Conservation (phyloP, 768 basidiomycete species). For the Lentinula detonsa region DNA sequence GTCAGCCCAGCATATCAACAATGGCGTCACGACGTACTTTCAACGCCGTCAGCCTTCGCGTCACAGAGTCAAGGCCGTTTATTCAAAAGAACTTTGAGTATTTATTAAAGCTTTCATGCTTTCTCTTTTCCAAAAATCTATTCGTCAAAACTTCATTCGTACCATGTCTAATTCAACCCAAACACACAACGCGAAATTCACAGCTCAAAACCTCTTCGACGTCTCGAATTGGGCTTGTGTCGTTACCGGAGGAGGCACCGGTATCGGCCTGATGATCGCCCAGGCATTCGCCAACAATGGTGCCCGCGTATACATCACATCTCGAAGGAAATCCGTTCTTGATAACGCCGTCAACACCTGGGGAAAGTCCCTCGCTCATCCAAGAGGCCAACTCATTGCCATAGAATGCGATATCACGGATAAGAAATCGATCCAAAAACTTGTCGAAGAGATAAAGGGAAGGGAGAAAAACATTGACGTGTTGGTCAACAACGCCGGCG, state of each 20-base stretch:
- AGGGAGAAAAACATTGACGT: background rate
- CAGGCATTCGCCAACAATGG: conserved; percentile 35
- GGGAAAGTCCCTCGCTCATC: background rate
- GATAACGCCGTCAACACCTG: conserved; percentile 13
- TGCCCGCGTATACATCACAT: conserved; percentile 34
- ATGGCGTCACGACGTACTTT: too few relatives aligned
- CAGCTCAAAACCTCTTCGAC: background rate
- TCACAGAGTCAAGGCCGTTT: too few relatives aligned
- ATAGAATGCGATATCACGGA: background rate
- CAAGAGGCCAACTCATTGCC: background rate
- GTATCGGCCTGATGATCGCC: conserved; percentile 36
- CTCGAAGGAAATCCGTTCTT: conserved; percentile 26
- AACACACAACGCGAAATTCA: background rate
- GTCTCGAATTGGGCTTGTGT: background rate
- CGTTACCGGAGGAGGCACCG: background rate
- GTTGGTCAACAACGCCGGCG: background rate
- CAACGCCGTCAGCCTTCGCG: too few relatives aligned
- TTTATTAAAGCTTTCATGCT: too few relatives aligned
- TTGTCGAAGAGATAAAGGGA: background rate
- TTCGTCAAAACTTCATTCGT: background rate
- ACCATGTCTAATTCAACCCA: background rate
- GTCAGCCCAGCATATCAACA: too few relatives aligned
- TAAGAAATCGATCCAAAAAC: background rate
- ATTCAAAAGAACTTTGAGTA: too few relatives aligned
- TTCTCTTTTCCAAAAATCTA: background rate